Conservation (phyloP, 306 rosid species). For the Sechiopsis laciniata region DNA sequence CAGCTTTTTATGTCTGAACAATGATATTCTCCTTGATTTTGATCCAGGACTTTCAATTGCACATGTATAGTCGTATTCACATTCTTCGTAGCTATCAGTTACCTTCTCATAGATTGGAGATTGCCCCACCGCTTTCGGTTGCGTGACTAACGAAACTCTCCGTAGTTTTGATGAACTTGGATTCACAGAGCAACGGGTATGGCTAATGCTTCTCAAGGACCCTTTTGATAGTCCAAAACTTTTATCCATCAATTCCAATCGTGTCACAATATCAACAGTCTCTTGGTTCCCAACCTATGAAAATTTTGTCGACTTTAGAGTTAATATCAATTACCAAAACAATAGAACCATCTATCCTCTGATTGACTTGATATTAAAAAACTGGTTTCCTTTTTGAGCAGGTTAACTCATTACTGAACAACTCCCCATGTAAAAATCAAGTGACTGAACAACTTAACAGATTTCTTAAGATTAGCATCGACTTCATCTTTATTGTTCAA, state of each 20-base stretch:
- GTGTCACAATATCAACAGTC: constrained; percentile 38
- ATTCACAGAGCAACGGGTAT: constrained; percentile 29
- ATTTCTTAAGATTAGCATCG: neutral
- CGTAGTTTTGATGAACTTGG: constrained; percentile 46
- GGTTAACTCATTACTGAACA: constrained; percentile 2
- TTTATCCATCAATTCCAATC: constrained; percentile 28
- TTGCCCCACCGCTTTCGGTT: constrained; percentile 19
- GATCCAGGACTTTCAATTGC: constrained; percentile 45
- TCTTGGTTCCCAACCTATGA: constrained; percentile 56
- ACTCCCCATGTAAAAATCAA: neutral
- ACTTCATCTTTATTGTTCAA: constrained; percentile 12
- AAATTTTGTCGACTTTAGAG: constrained; percentile 10
- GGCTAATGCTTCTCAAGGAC: constrained; percentile 21
- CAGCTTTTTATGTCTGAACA: constrained; percentile 31
- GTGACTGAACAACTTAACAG: neutral
- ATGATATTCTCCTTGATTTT: constrained; percentile 43
- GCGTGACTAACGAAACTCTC: constrained; percentile 43
- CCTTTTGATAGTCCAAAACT: constrained; percentile 27
- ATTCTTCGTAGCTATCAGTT: constrained; percentile 23
- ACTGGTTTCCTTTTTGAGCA: constrained; percentile 1
- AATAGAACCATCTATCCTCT: neutral
- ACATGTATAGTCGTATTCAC: constrained; percentile 29
- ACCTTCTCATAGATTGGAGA: constrained; percentile 32
- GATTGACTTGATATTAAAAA: neutral
- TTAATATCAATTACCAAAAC: constrained; percentile 16